Percentiles rank a stretch among this genome's conserved stretches.
Evolutionary conservation across 805 yeast species (phyloP).

Genomic region (Candida xiaguanensis): DNA sequence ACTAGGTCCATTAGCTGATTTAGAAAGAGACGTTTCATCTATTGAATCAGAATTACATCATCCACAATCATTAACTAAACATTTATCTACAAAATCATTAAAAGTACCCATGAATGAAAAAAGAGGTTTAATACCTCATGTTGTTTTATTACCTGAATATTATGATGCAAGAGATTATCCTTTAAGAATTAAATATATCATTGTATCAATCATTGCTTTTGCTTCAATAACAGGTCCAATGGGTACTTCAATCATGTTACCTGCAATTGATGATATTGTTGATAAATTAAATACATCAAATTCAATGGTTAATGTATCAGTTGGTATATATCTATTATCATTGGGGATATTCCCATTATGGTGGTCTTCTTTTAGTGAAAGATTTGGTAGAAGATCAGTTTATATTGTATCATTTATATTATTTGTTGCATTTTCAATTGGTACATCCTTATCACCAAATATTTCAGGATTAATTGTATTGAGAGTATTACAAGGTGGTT

Average conservation of each 20-base stretch:
- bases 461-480: slow-evolving; percentile 63
- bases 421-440: slow-evolving; percentile 65
- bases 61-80: neutral
- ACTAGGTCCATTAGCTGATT: slow-evolving; percentile 6
- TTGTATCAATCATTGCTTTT: slow-evolving; percentile 63
- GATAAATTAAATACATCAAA: slow-evolving; percentile 52
- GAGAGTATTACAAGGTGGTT: slow-evolving; percentile 72
- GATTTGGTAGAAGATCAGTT: slow-evolving; percentile 69
- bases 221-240: slow-evolving; percentile 83
- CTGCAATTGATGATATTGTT: slow-evolving; percentile 65
- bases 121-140: slow-evolving; percentile 53
- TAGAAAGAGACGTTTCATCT: slow-evolving; percentile 11
- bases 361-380: slow-evolving; percentile 83
- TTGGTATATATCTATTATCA: slow-evolving; percentile 72
- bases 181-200: slow-evolving; percentile 39
- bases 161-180: slow-evolving; percentile 69
- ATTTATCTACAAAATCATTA: slow-evolving; percentile 8
- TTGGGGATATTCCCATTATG: slow-evolving; percentile 80
- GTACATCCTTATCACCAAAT: slow-evolving; percentile 62
- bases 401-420: slow-evolving; percentile 65
- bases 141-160: slow-evolving; percentile 65
- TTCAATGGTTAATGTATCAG: slow-evolving; percentile 67
- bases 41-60: neutral
- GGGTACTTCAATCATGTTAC: slow-evolving; percentile 82
- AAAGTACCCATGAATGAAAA: slow-evolving; percentile 32